Conservation (phyloP, 164 flowering plant genomes). For the Euptelea pleiosperma region DNA sequence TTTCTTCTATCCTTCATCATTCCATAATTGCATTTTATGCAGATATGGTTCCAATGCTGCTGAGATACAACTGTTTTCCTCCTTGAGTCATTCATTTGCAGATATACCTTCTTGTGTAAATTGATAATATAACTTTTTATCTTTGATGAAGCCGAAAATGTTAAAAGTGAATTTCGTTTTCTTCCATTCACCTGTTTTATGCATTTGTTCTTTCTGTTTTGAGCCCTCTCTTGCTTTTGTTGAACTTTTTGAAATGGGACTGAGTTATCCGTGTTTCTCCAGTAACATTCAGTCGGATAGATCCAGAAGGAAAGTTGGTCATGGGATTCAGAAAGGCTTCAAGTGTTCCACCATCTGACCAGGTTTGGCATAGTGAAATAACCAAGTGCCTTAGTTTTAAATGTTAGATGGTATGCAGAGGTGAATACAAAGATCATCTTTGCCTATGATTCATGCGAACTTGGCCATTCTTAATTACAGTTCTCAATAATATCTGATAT, state of each 20-base stretch:
- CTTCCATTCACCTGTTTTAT: neutral
- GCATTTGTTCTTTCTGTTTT: neutral
- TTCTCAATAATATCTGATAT: no score
- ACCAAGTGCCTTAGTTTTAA: neutral
- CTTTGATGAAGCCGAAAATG: no score
- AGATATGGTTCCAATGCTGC: no score
- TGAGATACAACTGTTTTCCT: no score
- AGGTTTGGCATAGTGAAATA: conserved; percentile 38
- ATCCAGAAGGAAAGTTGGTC: conserved; percentile 86
- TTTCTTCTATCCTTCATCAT: no score
- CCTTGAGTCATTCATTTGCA: neutral
- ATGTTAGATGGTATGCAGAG: no score
- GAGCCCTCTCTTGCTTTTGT: neutral
- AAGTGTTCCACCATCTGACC: conserved; percentile 45
- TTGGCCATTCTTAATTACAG: neutral
- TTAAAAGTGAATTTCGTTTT: no score
- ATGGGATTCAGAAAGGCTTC: conserved; percentile 92
- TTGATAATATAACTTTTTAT: no score
- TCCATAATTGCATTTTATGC: no score
- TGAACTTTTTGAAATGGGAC: neutral
- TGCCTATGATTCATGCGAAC: neutral
- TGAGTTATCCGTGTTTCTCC: conserved; percentile 22
- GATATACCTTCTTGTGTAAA: no score
- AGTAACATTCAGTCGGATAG: conserved; percentile 89
- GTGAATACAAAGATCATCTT: neutral